A percentile compares a stretch with the other conserved stretches of the same genome.
phyloP scores from a whole-genome alignment of 495 filamentous ascomycete genomes.

The Chaetomium cochliodes region DNA sequence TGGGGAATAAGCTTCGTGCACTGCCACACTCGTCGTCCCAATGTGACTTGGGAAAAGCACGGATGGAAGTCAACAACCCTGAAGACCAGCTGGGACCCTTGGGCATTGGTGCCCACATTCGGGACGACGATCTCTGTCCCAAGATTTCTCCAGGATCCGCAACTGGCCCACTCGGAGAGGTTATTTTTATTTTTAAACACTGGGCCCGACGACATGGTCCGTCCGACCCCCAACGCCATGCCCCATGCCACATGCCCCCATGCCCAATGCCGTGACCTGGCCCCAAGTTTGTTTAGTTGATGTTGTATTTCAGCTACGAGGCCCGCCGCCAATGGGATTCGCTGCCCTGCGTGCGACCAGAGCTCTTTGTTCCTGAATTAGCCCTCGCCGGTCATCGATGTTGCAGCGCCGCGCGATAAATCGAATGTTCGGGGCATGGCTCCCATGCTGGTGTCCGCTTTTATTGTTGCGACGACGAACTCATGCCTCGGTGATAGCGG shows the following conservation, averaged over 20 bases:
- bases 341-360: background rate
- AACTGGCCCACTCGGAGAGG: slow-evolving; percentile 7
- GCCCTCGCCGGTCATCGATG: slow-evolving; percentile 8
- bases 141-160: slow-evolving; percentile 5
- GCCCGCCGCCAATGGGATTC: slow-evolving; percentile 21
- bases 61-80: background rate
- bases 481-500: background rate
- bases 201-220: slow-evolving; percentile 26
- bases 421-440: background rate
- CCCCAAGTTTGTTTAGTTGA: background rate
- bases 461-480: background rate
- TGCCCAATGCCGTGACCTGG: slow-evolving; percentile 15
- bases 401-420: slow-evolving; percentile 10
- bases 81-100: background rate
- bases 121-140: slow-evolving; percentile 9
- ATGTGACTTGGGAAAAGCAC: too few relatives aligned
- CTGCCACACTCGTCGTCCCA: slow-evolving; percentile 19
- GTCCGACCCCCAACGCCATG: slow-evolving; percentile 10
- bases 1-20: slow-evolving; percentile 23
- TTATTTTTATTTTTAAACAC: slow-evolving; percentile 22
- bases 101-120: slow-evolving; percentile 1
- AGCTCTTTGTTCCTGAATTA: slow-evolving; percentile 28
- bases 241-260: too few relatives aligned
- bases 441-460: background rate
- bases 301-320: slow-evolving; percentile 29